These are phyloP conservation scores for Ambrosiella beaveri DNA, from an alignment of 2,329 filamentous ascomycete genomes.

Conservation along the genomic window DNA sequence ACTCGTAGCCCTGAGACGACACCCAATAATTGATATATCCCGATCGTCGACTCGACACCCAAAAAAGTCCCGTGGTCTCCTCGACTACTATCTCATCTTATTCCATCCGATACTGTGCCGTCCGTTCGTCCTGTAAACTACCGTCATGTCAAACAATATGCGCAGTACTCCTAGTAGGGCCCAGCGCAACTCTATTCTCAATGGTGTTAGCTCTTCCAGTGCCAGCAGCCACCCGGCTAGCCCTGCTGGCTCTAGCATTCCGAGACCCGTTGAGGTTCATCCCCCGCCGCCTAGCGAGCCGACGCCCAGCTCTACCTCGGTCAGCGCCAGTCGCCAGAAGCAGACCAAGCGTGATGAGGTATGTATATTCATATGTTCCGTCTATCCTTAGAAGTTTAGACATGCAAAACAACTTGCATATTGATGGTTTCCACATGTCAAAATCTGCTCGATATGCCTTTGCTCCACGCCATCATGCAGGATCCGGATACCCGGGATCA, in stretches of 20 bases:
- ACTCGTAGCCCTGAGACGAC: too few species aligned
- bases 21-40: too few species aligned
- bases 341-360: constrained; percentile 98
- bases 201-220: constrained; percentile 2
- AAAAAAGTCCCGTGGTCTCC: neutral
- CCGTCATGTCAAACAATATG: constrained; percentile 39
- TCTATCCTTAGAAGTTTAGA: neutral
- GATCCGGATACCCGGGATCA: neutral
- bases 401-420: too few species aligned
- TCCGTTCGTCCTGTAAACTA: neutral
- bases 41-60: too few species aligned
- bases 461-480: neutral
- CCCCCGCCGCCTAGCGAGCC: constrained; percentile 39
- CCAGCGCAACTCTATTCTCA: constrained; percentile 37
- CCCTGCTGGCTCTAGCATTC: constrained; percentile 47
- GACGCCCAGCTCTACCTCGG: constrained; percentile 37
- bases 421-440: too few species aligned
- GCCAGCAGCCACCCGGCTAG: constrained; percentile 37
- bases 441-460: too few species aligned
- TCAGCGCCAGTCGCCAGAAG: constrained; percentile 90
- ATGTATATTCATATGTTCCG: constrained; percentile 21
- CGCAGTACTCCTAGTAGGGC: constrained; percentile 51
- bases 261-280: constrained; percentile 52
- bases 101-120: neutral
- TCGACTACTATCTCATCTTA: neutral